Evolutionary conservation across 352 stramenopile genomes (phyloP).

Genomic region (Phytophthora gonapodyides): DNA sequence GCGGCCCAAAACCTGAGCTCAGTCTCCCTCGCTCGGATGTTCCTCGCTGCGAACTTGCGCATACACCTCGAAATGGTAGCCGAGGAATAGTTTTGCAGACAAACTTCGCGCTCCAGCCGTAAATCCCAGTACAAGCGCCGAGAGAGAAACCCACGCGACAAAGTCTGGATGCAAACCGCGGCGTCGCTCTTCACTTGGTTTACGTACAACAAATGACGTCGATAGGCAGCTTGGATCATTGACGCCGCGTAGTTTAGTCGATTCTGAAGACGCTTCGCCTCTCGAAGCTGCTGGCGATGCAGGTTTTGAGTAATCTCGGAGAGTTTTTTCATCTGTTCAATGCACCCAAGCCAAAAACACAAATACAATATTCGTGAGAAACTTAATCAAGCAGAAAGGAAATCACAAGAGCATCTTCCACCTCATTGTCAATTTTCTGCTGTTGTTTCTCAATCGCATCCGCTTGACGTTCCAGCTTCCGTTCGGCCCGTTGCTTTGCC

Average conservation of each 20-base stretch:
- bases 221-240: constrained; percentile 55
- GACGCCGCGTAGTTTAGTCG: constrained; percentile 55
- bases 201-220: constrained; percentile 25
- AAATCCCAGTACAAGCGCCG: constrained; percentile 26
- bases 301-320: constrained; percentile 69
- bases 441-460: constrained; percentile 80
- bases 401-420: constrained; percentile 10
- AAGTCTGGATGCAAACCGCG: constrained; percentile 46
- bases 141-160: constrained; percentile 42
- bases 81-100: constrained; percentile 34
- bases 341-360: not conserved
- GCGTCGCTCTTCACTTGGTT: constrained; percentile 31
- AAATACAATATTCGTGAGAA: constrained; percentile 2
- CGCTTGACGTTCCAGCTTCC: constrained; percentile 64
- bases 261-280: constrained; percentile 63
- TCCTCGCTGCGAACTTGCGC: constrained; percentile 37
- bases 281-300: constrained; percentile 67
- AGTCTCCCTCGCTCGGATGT: constrained; percentile 32
- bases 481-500: constrained; percentile 65
- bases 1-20: constrained; percentile 40
- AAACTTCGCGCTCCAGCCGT: constrained; percentile 21
- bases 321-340: constrained; percentile 73
- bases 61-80: constrained; percentile 49
- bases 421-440: constrained; percentile 78
- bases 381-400: not conserved